Percentiles rank a stretch among this genome's conserved stretches.
Conservation (phyloP, 441 rosid genomes). For the Adansonia rubrostipa region DNA sequence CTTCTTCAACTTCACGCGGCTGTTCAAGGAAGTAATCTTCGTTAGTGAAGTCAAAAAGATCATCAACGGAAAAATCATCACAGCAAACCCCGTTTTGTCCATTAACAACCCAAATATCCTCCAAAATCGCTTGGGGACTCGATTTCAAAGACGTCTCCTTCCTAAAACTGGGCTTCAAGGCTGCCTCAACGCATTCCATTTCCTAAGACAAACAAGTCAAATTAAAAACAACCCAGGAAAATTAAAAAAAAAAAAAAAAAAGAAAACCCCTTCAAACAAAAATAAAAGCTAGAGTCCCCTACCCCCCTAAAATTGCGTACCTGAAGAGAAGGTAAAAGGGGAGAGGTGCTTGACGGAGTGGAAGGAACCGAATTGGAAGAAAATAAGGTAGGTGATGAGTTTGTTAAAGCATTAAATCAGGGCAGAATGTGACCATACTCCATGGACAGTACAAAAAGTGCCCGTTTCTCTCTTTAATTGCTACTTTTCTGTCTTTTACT, state of each 20-base stretch:
- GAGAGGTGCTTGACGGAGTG: conserved; percentile 23
- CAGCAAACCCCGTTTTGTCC: conserved; percentile 43
- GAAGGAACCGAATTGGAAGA: conserved; percentile 38
- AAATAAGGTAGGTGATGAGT: conserved; percentile 45
- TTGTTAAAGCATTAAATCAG: conserved; percentile 51
- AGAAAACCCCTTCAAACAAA: conserved; percentile 4
- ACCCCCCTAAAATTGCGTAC: conserved; percentile 20
- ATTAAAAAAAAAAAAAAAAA: not conserved
- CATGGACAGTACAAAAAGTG: too few relatives aligned
- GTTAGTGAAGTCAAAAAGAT: conserved; percentile 71
- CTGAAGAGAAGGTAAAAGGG: conserved; percentile 34
- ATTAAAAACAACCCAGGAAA: conserved; percentile 17
- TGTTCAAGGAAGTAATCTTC: conserved; percentile 50
- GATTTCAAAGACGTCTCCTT: conserved; percentile 37
- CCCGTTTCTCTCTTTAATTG: conserved; percentile 13
- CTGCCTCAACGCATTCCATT: conserved; percentile 74
- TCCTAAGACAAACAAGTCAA: conserved; percentile 24
- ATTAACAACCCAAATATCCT: conserved; percentile 44
- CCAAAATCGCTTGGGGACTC: conserved; percentile 33
- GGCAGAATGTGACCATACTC: too few relatives aligned
- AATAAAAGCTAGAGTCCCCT: not conserved
- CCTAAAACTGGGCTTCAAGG: conserved; percentile 51
- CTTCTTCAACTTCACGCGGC: conserved; percentile 29
- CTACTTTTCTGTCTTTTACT: not conserved
- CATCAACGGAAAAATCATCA: conserved; percentile 73